Conservation (phyloP, 164 flowering plant species). For the Liquidambar formosana region DNA sequence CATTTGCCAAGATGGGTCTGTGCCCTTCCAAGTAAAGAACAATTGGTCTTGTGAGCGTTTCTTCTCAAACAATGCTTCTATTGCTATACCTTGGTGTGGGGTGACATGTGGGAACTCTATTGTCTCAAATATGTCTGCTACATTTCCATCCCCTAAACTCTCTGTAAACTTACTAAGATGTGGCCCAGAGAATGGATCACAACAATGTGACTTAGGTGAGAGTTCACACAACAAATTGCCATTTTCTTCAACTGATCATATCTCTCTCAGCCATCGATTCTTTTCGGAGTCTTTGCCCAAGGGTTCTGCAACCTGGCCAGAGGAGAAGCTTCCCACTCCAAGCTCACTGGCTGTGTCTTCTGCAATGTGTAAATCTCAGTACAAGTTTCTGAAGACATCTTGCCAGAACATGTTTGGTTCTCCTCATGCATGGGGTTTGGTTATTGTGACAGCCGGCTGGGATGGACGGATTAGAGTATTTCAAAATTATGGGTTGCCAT, state of each 20-base stretch:
- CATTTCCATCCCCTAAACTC: neutral
- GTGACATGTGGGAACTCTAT: neutral
- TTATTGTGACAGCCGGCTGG: constrained; percentile 43
- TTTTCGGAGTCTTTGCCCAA: constrained; percentile 22
- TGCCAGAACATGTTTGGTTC: constrained; percentile 22
- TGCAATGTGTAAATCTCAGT: constrained; percentile 21
- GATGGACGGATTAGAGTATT: constrained; percentile 43
- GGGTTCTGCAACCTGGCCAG: constrained; percentile 44
- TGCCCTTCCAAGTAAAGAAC: constrained; percentile 13
- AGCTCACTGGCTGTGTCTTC: constrained; percentile 15
- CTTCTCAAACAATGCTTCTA: constrained; percentile 27
- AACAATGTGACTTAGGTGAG: neutral
- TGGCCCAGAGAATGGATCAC: neutral
- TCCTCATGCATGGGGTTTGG: constrained; percentile 35
- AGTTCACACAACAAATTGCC: constrained; percentile 9
- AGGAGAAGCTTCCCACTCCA: constrained; percentile 35
- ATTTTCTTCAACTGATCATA: constrained; percentile 14
- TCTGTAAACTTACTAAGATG: neutral
- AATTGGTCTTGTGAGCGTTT: constrained; percentile 29
- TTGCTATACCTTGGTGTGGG: constrained; percentile 40
- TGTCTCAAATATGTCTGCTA: neutral
- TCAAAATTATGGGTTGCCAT: constrained; percentile 28
- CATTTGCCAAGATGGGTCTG: constrained; percentile 6
- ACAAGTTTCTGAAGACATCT: constrained; percentile 29
- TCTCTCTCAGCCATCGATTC: constrained; percentile 14